Conservation (phyloP, 257 asterid genomes). For the Fraxinus pennsylvanica region DNA sequence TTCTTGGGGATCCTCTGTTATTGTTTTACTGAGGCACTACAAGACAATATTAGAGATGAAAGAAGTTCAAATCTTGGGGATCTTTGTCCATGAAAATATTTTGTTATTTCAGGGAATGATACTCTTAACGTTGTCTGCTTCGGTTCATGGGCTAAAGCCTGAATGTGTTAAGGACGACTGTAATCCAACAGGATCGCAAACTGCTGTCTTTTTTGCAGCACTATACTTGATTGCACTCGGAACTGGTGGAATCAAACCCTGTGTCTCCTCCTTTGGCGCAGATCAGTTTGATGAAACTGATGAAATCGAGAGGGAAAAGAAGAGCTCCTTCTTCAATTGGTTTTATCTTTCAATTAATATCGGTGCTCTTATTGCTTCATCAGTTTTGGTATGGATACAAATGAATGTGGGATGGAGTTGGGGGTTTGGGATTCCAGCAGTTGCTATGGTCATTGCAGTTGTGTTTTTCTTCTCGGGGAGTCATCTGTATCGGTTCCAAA, state of each 20-base stretch:
- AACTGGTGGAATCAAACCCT: constrained; percentile 95
- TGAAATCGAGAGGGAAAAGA: constrained; percentile 58
- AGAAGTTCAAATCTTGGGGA: too few species aligned
- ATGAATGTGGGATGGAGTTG: constrained; percentile 90
- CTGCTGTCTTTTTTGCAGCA: constrained; percentile 44
- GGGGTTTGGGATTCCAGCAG: constrained; percentile 92
- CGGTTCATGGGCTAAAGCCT: constrained; percentile 62
- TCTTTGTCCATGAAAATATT: background rate
- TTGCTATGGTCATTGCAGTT: constrained; percentile 74
- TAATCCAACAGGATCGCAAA: constrained; percentile 55
- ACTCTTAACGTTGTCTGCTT: constrained; percentile 73
- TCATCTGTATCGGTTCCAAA: constrained; percentile 59
- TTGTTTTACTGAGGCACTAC: background rate
- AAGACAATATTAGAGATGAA: background rate
- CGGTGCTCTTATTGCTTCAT: constrained; percentile 84
- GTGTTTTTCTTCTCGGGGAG: constrained; percentile 66
- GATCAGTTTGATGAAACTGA: constrained; percentile 86
- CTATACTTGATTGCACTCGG: constrained; percentile 79
- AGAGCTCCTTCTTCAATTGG: constrained; percentile 90
- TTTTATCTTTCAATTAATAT: constrained; percentile 77
- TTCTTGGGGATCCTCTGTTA: background rate
- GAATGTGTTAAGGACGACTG: constrained; percentile 41
- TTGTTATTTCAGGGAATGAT: constrained; percentile 62
- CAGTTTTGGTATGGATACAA: constrained; percentile 83
- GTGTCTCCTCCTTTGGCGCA: constrained; percentile 89